phyloP scores from a whole-genome alignment of 1,139 yeast species.

The Spathaspora jeffriesii region DNA sequence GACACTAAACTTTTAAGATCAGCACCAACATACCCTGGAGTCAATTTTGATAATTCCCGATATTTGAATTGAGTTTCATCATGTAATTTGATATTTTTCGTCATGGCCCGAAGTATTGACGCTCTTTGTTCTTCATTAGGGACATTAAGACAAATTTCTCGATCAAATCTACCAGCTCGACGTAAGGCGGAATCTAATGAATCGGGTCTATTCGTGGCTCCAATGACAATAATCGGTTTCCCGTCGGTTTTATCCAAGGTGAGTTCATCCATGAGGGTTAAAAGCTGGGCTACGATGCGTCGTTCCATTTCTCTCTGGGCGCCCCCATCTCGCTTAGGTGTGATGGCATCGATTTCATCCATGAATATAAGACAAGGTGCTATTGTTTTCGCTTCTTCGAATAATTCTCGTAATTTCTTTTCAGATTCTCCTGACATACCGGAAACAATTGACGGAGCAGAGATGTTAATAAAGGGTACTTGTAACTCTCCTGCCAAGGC shows the following conservation, averaged over 20 bases:
- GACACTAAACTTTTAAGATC: slow-evolving; percentile 92
- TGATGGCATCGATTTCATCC: slow-evolving; percentile 97
- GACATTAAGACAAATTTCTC: slow-evolving; percentile 69
- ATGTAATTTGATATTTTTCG: slow-evolving; percentile 57
- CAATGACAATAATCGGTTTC: slow-evolving; percentile 71
- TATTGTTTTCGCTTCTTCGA: slow-evolving; percentile 85
- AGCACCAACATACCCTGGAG: slow-evolving; percentile 99
- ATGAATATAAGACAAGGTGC: slow-evolving; percentile 95
- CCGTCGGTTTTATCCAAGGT: slow-evolving; percentile 88
- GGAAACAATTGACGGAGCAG: slow-evolving; percentile 96
- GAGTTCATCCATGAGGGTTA: slow-evolving; percentile 84
- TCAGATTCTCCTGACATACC: slow-evolving; percentile 99
- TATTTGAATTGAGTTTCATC: slow-evolving; percentile 69
- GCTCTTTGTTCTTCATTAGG: slow-evolving; percentile 87
- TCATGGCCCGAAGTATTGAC: slow-evolving; percentile 75
- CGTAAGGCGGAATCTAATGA: slow-evolving; percentile 49
- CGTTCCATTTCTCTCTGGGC: slow-evolving; percentile 99
- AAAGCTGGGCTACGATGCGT: slow-evolving; percentile 91
- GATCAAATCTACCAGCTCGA: slow-evolving; percentile 50
- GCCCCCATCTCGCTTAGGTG: slow-evolving; percentile 95
- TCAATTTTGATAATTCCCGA: slow-evolving; percentile 76
- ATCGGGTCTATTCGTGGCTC: slow-evolving; percentile 52
- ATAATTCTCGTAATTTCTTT: slow-evolving; percentile 87
- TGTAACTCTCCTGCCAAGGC: slow-evolving; percentile 95
- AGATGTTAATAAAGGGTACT: slow-evolving; percentile 86